phyloP scores from a whole-genome alignment of 306 rosid species.

The Oemleria cerasiformis region DNA sequence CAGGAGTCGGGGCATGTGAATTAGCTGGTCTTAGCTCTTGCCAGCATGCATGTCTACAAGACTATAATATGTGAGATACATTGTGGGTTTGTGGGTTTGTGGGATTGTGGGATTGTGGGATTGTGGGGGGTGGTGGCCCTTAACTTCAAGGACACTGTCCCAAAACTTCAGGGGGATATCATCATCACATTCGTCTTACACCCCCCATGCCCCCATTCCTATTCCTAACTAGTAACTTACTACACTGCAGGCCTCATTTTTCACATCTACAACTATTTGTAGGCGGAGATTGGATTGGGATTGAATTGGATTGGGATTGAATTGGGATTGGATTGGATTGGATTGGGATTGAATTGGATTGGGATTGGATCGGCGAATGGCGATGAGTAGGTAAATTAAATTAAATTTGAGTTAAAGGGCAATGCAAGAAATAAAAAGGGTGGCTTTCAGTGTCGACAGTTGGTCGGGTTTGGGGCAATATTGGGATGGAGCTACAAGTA shows the following conservation, averaged over 20 bases:
- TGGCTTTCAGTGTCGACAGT: slow-evolving; percentile 55
- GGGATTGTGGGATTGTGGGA: not conserved
- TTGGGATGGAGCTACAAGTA: too few relatives aligned
- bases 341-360: too few relatives aligned
- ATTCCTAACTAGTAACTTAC: not conserved
- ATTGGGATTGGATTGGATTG: too few relatives aligned
- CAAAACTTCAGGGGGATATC: not conserved
- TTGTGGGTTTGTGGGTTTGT: not conserved
- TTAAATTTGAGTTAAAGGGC: too few relatives aligned
- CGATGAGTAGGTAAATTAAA: too few relatives aligned
- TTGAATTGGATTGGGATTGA: too few relatives aligned
- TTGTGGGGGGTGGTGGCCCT: not conserved
- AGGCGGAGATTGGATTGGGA: not conserved
- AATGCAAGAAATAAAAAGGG: not conserved
- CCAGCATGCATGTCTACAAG: slow-evolving; percentile 22
- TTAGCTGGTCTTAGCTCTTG: slow-evolving; percentile 49
- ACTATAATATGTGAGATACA: not conserved
- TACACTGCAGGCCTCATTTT: too few relatives aligned
- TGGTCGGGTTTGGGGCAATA: slow-evolving; percentile 34
- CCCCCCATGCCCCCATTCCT: not conserved
- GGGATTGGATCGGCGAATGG: too few relatives aligned
- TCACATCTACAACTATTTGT: too few relatives aligned
- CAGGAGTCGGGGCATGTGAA: slow-evolving; percentile 50
- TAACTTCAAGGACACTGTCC: not conserved
- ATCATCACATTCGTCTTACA: not conserved